These are phyloP conservation scores for Cyclaneusma minus DNA, from an alignment of 2,329 filamentous ascomycete genomes.

Conservation along the genomic window DNA sequence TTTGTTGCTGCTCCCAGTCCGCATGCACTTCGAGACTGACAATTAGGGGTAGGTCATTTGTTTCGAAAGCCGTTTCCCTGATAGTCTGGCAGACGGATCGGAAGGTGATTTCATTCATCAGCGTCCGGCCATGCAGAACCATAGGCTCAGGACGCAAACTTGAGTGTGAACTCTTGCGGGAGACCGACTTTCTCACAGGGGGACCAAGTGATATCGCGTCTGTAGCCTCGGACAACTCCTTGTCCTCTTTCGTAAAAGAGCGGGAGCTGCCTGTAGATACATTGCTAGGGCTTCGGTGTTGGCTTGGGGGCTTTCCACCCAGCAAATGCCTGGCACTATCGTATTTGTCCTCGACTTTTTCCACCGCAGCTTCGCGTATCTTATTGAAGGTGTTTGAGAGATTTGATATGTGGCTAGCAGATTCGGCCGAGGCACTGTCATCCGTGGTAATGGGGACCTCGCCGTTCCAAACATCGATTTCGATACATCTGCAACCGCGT, in stretches of 20 bases:
- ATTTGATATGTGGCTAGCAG: constrained; percentile 25
- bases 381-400: constrained; percentile 17
- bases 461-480: constrained; percentile 92
- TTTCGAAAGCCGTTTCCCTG: constrained; percentile 60
- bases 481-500: constrained; percentile 73
- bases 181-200: neutral
- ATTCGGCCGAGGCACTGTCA: constrained; percentile 5
- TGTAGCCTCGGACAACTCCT: constrained; percentile 18
- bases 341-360: constrained; percentile 14
- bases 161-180: neutral
- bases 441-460: constrained; percentile 21
- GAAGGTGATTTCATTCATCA: constrained; percentile 77
- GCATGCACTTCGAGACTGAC: constrained; percentile 89
- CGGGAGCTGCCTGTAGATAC: neutral
- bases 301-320: constrained; percentile 5
- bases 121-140: constrained; percentile 74
- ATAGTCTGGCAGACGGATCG: constrained; percentile 74
- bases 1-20: constrained; percentile 64
- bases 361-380: constrained; percentile 13
- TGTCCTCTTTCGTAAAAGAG: constrained; percentile 17
- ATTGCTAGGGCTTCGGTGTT: constrained; percentile 2
- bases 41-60: constrained; percentile 67
- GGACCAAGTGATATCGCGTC: neutral
- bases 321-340: constrained; percentile 12
- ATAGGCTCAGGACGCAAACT: constrained; percentile 46